These are phyloP conservation scores for Vitis hybrid DNA, from an alignment of 177 flowering plant genomes.

Conservation along the genomic window DNA sequence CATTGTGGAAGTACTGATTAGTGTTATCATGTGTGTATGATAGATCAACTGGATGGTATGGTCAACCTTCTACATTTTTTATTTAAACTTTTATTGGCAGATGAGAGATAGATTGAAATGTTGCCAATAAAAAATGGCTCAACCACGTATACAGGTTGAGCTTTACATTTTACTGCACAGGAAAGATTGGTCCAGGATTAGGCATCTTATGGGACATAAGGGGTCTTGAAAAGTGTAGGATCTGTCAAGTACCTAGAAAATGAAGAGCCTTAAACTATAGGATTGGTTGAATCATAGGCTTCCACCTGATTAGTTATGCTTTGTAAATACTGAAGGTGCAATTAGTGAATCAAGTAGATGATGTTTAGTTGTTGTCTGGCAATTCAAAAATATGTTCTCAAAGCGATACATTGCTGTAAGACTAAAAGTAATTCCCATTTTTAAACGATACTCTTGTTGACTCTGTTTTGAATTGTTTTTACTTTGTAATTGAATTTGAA, in stretches of 20 bases:
- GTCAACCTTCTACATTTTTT: no score
- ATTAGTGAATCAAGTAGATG: neutral
- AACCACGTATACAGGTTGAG: no score
- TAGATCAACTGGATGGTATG: no score
- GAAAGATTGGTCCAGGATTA: neutral
- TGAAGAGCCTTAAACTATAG: neutral
- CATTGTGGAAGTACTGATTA: no score
- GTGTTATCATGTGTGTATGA: no score
- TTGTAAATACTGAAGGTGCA: neutral
- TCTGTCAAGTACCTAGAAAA: neutral
- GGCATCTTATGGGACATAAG: neutral
- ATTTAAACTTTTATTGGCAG: no score
- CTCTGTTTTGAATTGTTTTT: neutral
- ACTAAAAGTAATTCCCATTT: neutral
- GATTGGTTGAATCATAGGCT: neutral
- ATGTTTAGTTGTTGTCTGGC: neutral
- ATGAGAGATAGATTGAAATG: no score
- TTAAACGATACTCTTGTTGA: neutral
- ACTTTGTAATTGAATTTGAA: neutral
- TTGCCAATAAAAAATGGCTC: no score
- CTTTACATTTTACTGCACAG: neutral
- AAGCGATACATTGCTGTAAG: neutral
- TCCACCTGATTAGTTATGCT: neutral
- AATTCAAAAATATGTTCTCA: neutral
- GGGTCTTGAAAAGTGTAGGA: neutral